Evolutionary conservation across 495 filamentous ascomycete species (phyloP).

Genomic region (Chaetomium cochliodes): DNA sequence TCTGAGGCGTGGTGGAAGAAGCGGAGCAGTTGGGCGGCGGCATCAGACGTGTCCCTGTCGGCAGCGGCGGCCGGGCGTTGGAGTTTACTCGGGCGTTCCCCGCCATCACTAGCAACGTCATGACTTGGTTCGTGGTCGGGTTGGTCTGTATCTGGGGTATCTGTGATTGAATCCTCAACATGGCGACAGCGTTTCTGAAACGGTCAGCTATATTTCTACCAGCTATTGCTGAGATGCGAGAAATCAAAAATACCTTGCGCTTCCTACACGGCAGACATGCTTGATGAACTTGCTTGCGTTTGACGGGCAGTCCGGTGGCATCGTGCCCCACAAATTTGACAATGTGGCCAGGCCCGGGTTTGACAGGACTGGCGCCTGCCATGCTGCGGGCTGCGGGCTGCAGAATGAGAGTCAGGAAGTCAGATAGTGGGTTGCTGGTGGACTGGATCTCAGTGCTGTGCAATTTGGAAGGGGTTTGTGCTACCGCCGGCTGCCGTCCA

Average conservation of each 20-base stretch:
- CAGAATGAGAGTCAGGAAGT: not conserved
- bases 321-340: slow-evolving; percentile 50
- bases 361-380: not conserved
- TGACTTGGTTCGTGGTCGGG: not conserved
- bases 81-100: not conserved
- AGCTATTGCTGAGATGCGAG: not conserved
- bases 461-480: not conserved
- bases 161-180: slow-evolving; percentile 5
- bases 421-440: not conserved
- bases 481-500: too few relatives aligned
- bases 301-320: slow-evolving; percentile 44
- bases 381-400: not conserved
- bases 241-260: slow-evolving; percentile 38
- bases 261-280: slow-evolving; percentile 49
- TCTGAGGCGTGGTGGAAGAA: slow-evolving; percentile 29
- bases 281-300: slow-evolving; percentile 49
- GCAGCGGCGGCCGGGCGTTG: not conserved
- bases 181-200: slow-evolving; percentile 30
- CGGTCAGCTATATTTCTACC: not conserved
- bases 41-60: slow-evolving; percentile 29
- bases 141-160: not conserved
- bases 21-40: slow-evolving; percentile 30
- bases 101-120: not conserved
- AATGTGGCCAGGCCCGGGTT: not conserved
- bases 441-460: too few relatives aligned